phyloP scores from a whole-genome alignment of 2,329 filamentous ascomycete species.

The Pyricularia grisea region DNA sequence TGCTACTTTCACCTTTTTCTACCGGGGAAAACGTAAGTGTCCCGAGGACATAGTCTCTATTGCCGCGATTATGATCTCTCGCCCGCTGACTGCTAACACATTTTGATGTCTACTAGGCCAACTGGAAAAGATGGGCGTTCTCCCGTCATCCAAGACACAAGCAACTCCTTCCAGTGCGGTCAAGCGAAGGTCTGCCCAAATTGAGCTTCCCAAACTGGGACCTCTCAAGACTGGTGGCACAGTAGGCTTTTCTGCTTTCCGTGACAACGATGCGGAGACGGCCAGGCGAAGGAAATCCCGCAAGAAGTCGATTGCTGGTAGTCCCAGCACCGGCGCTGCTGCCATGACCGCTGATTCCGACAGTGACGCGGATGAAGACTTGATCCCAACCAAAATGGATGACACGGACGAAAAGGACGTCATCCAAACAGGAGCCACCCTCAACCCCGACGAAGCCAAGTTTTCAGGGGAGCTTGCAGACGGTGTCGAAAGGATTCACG shows the following conservation, averaged over 20 bases:
- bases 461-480: constrained; percentile 69
- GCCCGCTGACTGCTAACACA: background rate
- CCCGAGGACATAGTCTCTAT: background rate
- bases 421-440: constrained; percentile 37
- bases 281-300: constrained; percentile 47
- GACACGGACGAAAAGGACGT: constrained; percentile 52
- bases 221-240: constrained; percentile 81
- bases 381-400: constrained; percentile 54
- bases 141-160: constrained; percentile 57
- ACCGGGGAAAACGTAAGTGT: constrained; percentile 84
- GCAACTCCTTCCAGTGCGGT: constrained; percentile 49
- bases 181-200: constrained; percentile 75
- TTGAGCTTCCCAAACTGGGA: constrained; percentile 77
- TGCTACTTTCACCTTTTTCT: constrained; percentile 95
- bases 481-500: constrained; percentile 73
- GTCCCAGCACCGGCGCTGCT: constrained; percentile 15
- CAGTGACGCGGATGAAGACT: constrained; percentile 57
- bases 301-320: constrained; percentile 53
- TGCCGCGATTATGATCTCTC: background rate
- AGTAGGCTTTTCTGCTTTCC: constrained; percentile 82
- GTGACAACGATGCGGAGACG: constrained; percentile 54
- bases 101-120: constrained; percentile 53
- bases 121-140: constrained; percentile 91
- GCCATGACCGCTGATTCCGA: constrained; percentile 65
- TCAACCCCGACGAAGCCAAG: constrained; percentile 62